A percentile compares a stretch with the other conserved stretches of the same genome.
Evolutionary conservation across 2,329 filamentous ascomycete species (phyloP).

Genomic region (Colletotrichum graminicola): DNA sequence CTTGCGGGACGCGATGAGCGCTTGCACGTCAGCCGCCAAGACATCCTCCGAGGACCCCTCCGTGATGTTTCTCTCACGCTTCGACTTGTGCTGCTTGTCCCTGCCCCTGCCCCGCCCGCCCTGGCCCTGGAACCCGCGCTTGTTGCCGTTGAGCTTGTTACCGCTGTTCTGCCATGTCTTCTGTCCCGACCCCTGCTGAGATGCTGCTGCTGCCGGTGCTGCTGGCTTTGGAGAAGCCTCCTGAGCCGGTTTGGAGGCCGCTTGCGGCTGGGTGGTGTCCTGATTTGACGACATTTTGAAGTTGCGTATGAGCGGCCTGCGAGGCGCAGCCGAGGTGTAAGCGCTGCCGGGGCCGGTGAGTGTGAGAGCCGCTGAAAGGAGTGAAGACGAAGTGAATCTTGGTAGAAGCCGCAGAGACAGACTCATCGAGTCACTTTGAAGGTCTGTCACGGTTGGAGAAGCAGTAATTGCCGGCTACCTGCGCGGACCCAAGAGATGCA

Average conservation of each 20-base stretch:
- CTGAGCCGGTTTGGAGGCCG: slow-evolving; percentile 12
- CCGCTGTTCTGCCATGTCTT: slow-evolving; percentile 31
- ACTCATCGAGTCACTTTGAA: slow-evolving; percentile 19
- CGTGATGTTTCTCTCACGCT: slow-evolving; percentile 70
- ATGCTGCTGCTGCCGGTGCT: not conserved
- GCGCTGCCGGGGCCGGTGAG: slow-evolving; percentile 7
- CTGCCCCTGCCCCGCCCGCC: slow-evolving; percentile 47
- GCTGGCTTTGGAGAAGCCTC: slow-evolving; percentile 23
- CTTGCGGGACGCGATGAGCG: slow-evolving; percentile 61
- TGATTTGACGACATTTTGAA: slow-evolving; percentile 25
- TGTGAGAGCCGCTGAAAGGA: slow-evolving; percentile 23
- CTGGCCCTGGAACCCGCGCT: slow-evolving; percentile 41
- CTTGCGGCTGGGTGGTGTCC: slow-evolving; percentile 10
- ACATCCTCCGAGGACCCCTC: slow-evolving; percentile 76
- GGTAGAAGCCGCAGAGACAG: slow-evolving; percentile 36
- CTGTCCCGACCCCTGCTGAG: slow-evolving; percentile 18
- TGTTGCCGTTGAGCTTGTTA: slow-evolving; percentile 38
- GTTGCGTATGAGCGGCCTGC: not conserved
- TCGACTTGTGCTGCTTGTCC: slow-evolving; percentile 63
- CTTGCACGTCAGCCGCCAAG: slow-evolving; percentile 71
- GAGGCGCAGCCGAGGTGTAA: not conserved
- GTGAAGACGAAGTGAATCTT: slow-evolving; percentile 38
- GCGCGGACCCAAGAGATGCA: no score
- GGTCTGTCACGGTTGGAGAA: not conserved
- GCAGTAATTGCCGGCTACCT: not conserved